Evolutionary conservation across 371 early-diverging fungal species (phyloP).

Genomic region (Mortierella polycephala): DNA sequence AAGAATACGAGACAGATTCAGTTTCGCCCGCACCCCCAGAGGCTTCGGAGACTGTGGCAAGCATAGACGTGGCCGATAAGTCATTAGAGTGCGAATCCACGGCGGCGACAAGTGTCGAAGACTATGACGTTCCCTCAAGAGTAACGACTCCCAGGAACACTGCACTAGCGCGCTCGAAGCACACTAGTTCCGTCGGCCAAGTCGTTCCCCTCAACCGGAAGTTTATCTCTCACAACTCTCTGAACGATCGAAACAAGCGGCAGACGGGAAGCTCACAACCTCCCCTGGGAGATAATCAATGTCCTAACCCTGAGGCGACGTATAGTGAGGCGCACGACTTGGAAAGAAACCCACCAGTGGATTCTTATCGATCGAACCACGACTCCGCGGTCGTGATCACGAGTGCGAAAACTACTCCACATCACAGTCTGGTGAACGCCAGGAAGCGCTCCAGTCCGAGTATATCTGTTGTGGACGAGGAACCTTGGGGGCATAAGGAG

Average conservation of each 20-base stretch:
- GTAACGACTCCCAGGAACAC: slow-evolving; percentile 8
- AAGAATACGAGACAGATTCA: neutral
- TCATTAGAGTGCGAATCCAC: too few species aligned
- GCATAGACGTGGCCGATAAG: too few species aligned
- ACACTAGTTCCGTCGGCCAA: neutral
- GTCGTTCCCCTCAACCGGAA: slow-evolving; percentile 18
- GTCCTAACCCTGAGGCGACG: slow-evolving; percentile 4
- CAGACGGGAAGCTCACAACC: neutral
- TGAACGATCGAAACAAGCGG: slow-evolving; percentile 23
- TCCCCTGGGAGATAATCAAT: neutral
- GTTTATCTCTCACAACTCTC: slow-evolving; percentile 17
- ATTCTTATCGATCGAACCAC: slow-evolving; percentile 22
- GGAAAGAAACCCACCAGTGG: slow-evolving; percentile 9
- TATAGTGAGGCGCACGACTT: slow-evolving; percentile 39
- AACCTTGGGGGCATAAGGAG: neutral
- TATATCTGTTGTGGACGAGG: slow-evolving; percentile 7
- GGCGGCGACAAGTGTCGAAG: neutral
- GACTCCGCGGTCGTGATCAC: slow-evolving; percentile 35
- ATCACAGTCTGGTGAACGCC: slow-evolving; percentile 19
- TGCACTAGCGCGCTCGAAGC: slow-evolving; percentile 5
- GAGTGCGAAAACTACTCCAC: slow-evolving; percentile 24
- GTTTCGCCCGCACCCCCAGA: neutral
- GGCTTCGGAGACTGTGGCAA: too few species aligned
- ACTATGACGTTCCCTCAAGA: neutral
- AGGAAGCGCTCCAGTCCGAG: neutral